Evolutionary conservation across 208 protist species (phyloP), one percentile per base, ranked within the genome.

Genomic region (Trichomonas vaginalis): DNA sequence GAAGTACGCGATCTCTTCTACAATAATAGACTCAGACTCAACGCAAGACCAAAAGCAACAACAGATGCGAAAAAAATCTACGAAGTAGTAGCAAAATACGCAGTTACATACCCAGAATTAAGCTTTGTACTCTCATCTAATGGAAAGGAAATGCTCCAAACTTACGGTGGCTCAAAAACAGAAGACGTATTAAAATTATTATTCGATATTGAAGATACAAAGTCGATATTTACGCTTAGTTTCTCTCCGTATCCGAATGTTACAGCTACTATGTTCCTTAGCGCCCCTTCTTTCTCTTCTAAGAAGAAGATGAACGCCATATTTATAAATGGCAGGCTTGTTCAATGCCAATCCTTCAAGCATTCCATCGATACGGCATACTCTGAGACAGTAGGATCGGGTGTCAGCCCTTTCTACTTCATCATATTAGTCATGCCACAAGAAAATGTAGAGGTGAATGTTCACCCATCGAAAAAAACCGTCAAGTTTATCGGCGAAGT

Each of bases 381-480:
- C 32, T 51, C 17, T 49, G 86, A 92, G 35, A 0, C 45, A 27
- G 12, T 92, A 15, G 35, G 47, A 23, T 35, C 23, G 37, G 92
- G 51, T 35, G 35, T n/a, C 27, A 21, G 45, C 45, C 49, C 49
- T 46, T 95, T 95, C 46, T 61, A 79, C 49, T 95, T 95, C 61
- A 46, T 47, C 6, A 40, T 61, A 17, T 46, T 95, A 23, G 40
- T 35, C 15, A 80, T 95, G 12, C 92, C 92, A 45, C 4, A 17
- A 39, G 39, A 95, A 39, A 21, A 21, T 32, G 40, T 95, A 15
- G 92, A 95, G n/a, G 92, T 95, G 8, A 95, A 95, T 49, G 23
- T 95, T 80, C 92, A 95, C 47, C 92, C 92, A 79, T 48, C 92
- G 15, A 95, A 95, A 39, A 95, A 95, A 80, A 37, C 61, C 79